Percentiles rank a stretch among this genome's conserved stretches.
Evolutionary conservation across 225 moss, liverwort and hornwort species (phyloP).

Genomic region (Polytrichum formosum): DNA sequence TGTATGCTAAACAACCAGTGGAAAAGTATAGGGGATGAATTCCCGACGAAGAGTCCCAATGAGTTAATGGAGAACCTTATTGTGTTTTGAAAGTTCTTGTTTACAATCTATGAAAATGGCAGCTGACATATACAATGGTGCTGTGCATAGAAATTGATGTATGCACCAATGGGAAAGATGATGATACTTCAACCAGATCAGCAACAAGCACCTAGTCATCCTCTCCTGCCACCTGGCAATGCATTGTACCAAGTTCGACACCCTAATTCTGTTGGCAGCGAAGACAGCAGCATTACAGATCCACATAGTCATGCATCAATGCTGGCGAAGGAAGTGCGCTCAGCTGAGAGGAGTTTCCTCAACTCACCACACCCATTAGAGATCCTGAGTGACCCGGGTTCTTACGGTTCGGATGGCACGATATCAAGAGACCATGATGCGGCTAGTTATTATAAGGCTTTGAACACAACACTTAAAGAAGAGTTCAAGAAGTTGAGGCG

Average conservation of each 20-base stretch:
- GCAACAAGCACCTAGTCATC: conserved; percentile 52
- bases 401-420: conserved; percentile 69
- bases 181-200: conserved; percentile 65
- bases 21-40: too few relatives aligned
- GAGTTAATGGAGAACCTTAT: too few relatives aligned
- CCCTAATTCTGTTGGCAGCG: conserved; percentile 33
- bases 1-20: too few relatives aligned
- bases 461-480: conserved; percentile 39
- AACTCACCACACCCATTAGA: conserved; percentile 75
- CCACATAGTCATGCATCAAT: conserved; percentile 31
- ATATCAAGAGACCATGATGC: conserved; percentile 67
- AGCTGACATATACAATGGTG: too few relatives aligned
- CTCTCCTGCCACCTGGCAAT: conserved; percentile 63
- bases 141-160: conserved; percentile 51
- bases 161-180: conserved; percentile 71
- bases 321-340: conserved; percentile 38
- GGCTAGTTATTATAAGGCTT: conserved; percentile 37
- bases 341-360: conserved; percentile 70
- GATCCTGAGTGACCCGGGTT: conserved; percentile 63
- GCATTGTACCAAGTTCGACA: conserved; percentile 61
- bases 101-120: too few relatives aligned
- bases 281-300: conserved; percentile 16
- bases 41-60: too few relatives aligned
- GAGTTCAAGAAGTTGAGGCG: conserved; percentile 55
- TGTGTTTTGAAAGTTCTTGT: too few relatives aligned